These are phyloP conservation scores for Mycocentrospora acerina DNA, from an alignment of 2,329 filamentous ascomycete species.

Conservation along the genomic window DNA sequence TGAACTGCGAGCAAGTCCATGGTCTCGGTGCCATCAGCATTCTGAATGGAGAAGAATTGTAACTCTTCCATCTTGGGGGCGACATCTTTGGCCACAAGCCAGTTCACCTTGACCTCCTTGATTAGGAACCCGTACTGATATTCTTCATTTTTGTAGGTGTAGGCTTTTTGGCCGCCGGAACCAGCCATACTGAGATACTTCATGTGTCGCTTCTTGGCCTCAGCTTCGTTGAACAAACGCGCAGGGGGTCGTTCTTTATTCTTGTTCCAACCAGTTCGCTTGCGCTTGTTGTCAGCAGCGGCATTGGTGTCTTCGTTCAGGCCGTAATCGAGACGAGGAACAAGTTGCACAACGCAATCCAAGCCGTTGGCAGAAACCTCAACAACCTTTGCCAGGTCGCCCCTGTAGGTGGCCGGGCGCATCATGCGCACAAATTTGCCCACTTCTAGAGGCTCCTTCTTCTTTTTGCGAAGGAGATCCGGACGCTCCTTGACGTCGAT, in stretches of 20 bases:
- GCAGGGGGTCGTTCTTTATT: constrained; percentile 74
- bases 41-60: constrained; percentile 85
- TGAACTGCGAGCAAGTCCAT: constrained; percentile 89
- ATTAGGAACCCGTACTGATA: constrained; percentile 92
- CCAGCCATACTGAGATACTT: constrained; percentile 58
- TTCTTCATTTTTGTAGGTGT: constrained; percentile 82
- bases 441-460: constrained; percentile 76
- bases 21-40: constrained; percentile 90
- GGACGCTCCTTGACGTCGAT: constrained; percentile 98
- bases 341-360: constrained; percentile 81
- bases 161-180: constrained; percentile 65
- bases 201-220: constrained; percentile 85
- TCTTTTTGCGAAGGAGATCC: constrained; percentile 85
- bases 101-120: constrained; percentile 89
- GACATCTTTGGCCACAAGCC: constrained; percentile 82
- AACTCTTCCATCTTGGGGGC: constrained; percentile 94
- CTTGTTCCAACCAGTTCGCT: constrained; percentile 59
- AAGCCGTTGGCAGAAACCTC: constrained; percentile 92
- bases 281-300: constrained; percentile 67
- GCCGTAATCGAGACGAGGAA: constrained; percentile 90
- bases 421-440: constrained; percentile 91
- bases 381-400: constrained; percentile 87
- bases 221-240: constrained; percentile 86
- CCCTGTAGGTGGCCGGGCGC: constrained; percentile 76
- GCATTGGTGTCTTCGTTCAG: constrained; percentile 73